Base-by-base conservation (phyloP, 345 rosid genomes). In the Rhodamnia rubescens region DNA sequence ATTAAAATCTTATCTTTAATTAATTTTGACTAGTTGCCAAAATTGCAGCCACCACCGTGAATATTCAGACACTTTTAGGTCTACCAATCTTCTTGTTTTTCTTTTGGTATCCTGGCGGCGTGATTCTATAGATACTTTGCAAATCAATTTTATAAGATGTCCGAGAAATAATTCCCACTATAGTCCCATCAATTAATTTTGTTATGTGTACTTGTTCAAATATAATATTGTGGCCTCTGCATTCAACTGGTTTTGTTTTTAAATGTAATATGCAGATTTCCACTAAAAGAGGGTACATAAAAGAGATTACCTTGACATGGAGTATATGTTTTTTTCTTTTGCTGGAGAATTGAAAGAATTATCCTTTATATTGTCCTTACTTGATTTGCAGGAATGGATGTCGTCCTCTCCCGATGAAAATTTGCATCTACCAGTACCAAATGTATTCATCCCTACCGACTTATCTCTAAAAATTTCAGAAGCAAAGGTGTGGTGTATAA, bases 361-460 rank as follows among this genome's bases (percentile, higher is more conserved):
- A 52, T 81, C 42, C 57, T 24, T 52, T 27, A 51, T 82, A 55
- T 27, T 18, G 14, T 82, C 59, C 53, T 59, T 32, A 82, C 44
- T 44, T 5, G 26, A 53, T 32, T 88, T 89, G 88, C 91, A 97
- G 99, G 96, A 88, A 42, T 97, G 99, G 99, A 90, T 95, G 90
- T 87, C 54, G 82, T 91, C 92, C 58, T 88, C 96, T 85, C 94
- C 98, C 50, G 87, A 91, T 86, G 95, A 91, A 78, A 91, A 92
- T 75, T 86, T 97, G 89, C 96, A 93, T 88, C 90, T 97, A 56
- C 98, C 99, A 55, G 89, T 85, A 24, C 88, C 90, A 53, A 97
- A 97, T 93, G 88, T 91, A 78, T 97, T 97, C 85, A 91, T 97
- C 83, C 98, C 99, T 55, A 93, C 96, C 5, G 98, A 97, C 88